These are phyloP conservation scores for Forsythia suspensa DNA, from an alignment of 257 asterid species.

Conservation along the genomic window DNA sequence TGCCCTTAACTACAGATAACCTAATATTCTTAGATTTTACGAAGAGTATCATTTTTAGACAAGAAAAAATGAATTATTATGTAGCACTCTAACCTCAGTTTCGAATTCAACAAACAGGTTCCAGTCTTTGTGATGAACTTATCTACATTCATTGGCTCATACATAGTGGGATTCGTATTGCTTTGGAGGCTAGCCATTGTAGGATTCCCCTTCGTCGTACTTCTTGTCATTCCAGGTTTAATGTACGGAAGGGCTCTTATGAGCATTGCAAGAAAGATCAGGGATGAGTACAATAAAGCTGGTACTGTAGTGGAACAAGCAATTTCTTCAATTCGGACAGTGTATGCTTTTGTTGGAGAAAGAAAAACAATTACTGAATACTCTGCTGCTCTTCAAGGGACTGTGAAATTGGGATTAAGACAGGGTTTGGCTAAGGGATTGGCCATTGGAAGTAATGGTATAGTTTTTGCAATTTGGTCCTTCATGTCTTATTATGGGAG, in stretches of 20 bases:
- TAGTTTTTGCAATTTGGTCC: slow-evolving; percentile 81
- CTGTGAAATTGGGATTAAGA: slow-evolving; percentile 61
- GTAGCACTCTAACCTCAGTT: not conserved
- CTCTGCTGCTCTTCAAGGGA: slow-evolving; percentile 73
- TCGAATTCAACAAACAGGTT: slow-evolving; percentile 38
- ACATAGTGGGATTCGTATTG: slow-evolving; percentile 63
- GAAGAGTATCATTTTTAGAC: too few species aligned
- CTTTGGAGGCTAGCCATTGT: slow-evolving; percentile 76
- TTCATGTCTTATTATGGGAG: slow-evolving; percentile 85
- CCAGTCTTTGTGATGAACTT: slow-evolving; percentile 80
- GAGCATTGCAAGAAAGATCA: slow-evolving; percentile 61
- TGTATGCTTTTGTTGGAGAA: slow-evolving; percentile 86
- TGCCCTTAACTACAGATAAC: too few species aligned
- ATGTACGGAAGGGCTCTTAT: slow-evolving; percentile 78
- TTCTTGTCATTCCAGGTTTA: slow-evolving; percentile 81
- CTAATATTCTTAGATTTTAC: too few species aligned
- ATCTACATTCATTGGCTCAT: slow-evolving; percentile 62
- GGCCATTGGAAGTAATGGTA: slow-evolving; percentile 84
- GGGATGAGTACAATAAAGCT: slow-evolving; percentile 73
- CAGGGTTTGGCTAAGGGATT: slow-evolving; percentile 93
- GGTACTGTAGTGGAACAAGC: slow-evolving; percentile 73
- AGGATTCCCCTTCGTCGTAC: slow-evolving; percentile 69
- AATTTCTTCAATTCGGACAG: slow-evolving; percentile 76
- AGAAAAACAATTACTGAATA: slow-evolving; percentile 47
- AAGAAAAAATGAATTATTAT: too few species aligned